Evolutionary conservation across 2,329 filamentous ascomycete genomes (phyloP), one percentile per base, ranked within the genome.

Genomic region (Ophiostoma sp.): DNA sequence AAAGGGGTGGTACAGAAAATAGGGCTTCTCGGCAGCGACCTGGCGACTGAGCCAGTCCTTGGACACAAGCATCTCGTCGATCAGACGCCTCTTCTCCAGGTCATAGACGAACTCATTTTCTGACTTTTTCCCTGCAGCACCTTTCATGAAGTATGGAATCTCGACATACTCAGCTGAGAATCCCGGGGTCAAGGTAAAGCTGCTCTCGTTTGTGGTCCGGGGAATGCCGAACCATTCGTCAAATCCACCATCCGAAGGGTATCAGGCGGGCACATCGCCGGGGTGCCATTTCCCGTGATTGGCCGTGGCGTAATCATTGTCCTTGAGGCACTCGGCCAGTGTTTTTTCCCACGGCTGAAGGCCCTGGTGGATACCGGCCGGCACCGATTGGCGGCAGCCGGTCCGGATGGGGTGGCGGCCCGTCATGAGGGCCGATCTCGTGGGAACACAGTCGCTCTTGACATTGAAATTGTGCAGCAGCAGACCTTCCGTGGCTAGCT

Each of bases 171-270:
- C 4, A 75, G 64, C 1, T 75, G 67, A 66, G 42, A 74, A 78
- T 0, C 77, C 77, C 3, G 76, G 27, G 0, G 76, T 72, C 1
- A 73, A 75, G 0, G 76, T 77, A 38, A 78, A 78, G 66, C 77
- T 76, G 2, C 72, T 77, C 69, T 78, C 77, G 66, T 78, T 76
- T 0, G 76, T 78, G 0, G 76, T 78, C 6, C 77, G 68, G 0
- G 77, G 77, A 16, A 79, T 79, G 0, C 77, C 76, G 9, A 74
- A 76, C 76, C 77, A 79, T 45, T 78, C 75, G 41, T 78, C 76
- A 38, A 79, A 79, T 0, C 77, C 77, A 1, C 77, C 67, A 41
- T 77, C 77, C 2, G 74, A 76, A 0, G 77, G 77, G 7, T 78
- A 78, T 1, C 77, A 73, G 0, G 77, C 77, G 0, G 74, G 72